These are phyloP conservation scores for Psidium friedrichsthalianum DNA, from an alignment of 345 rosid genomes.

Conservation along the genomic window DNA sequence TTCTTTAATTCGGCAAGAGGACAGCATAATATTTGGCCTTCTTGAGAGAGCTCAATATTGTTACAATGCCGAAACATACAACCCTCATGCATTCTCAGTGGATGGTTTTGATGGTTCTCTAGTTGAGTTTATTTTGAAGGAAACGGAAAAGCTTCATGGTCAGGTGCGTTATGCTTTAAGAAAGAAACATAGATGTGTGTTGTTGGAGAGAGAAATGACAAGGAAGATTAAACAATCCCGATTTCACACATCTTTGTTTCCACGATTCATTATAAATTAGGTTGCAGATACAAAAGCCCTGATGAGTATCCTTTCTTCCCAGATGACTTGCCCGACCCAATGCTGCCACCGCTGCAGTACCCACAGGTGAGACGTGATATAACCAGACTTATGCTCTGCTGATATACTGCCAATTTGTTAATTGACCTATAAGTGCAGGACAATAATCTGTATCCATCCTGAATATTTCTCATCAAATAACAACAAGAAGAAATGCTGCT, in stretches of 20 bases:
- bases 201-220: not conserved
- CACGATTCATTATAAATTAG: constrained; percentile 15
- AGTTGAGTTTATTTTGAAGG: constrained; percentile 70
- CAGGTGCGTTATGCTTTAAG: constrained; percentile 25
- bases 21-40: constrained; percentile 74
- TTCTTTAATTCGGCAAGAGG: constrained; percentile 84
- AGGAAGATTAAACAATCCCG: not conserved
- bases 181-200: not conserved
- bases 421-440: not conserved
- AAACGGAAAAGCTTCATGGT: constrained; percentile 83
- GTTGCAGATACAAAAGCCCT: constrained; percentile 79
- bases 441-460: not conserved
- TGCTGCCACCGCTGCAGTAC: constrained; percentile 76
- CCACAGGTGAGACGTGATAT: constrained; percentile 31
- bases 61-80: constrained; percentile 78
- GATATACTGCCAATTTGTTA: not conserved
- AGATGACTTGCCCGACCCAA: constrained; percentile 50
- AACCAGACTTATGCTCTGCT: not conserved
- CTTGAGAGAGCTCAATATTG: constrained; percentile 81
- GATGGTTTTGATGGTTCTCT: constrained; percentile 77
- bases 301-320: constrained; percentile 92
- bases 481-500: not conserved
- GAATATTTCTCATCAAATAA: not conserved
- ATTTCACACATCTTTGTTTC: not conserved
- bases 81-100: constrained; percentile 57